Percentiles rank a stretch among this genome's conserved stretches.
Evolutionary conservation across 2,329 filamentous ascomycete genomes (phyloP).

Genomic region (Akanthomyces dipterigenus): DNA sequence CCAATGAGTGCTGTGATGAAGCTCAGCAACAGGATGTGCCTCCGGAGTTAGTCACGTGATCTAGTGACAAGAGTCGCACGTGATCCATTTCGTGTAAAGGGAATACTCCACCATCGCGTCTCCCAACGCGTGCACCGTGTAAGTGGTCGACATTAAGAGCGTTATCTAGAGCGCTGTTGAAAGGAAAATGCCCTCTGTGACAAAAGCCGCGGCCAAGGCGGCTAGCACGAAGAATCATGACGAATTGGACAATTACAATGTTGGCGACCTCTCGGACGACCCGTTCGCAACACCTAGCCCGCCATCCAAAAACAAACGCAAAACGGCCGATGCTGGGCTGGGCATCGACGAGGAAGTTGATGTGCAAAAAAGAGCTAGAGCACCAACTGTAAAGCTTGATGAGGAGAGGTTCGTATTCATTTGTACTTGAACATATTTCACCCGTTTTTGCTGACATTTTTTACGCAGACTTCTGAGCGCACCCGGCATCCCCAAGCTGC

Average conservation of each 20-base stretch:
- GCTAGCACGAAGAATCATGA: slow-evolving; percentile 35
- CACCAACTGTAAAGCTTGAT: slow-evolving; percentile 77
- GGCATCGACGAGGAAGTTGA: slow-evolving; percentile 85
- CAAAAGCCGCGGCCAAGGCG: background rate
- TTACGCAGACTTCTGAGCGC: slow-evolving; percentile 65
- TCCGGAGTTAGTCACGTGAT: slow-evolving; percentile 27
- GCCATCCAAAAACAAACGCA: slow-evolving; percentile 39
- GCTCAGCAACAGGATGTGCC: slow-evolving; percentile 20
- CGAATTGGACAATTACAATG: slow-evolving; percentile 71
- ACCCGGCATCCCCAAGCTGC: slow-evolving; percentile 75
- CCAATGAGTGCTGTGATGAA: slow-evolving; percentile 17
- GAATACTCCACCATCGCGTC: slow-evolving; percentile 19
- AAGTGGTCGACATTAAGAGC: background rate
- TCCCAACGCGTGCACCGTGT: slow-evolving; percentile 14
- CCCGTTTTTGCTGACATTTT: background rate
- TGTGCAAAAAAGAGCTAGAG: slow-evolving; percentile 65
- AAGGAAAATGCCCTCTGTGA: slow-evolving; percentile 19
- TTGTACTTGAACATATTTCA: background rate
- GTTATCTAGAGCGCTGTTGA: background rate
- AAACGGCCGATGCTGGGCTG: slow-evolving; percentile 46
- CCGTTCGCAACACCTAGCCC: slow-evolving; percentile 42
- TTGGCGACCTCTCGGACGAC: slow-evolving; percentile 44
- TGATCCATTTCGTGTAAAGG: slow-evolving; percentile 1
- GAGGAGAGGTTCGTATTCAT: slow-evolving; percentile 54
- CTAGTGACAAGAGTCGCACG: slow-evolving; percentile 6